phyloP scores from a whole-genome alignment of 2,329 filamentous ascomycete genomes.

The Penicillium sp. region DNA sequence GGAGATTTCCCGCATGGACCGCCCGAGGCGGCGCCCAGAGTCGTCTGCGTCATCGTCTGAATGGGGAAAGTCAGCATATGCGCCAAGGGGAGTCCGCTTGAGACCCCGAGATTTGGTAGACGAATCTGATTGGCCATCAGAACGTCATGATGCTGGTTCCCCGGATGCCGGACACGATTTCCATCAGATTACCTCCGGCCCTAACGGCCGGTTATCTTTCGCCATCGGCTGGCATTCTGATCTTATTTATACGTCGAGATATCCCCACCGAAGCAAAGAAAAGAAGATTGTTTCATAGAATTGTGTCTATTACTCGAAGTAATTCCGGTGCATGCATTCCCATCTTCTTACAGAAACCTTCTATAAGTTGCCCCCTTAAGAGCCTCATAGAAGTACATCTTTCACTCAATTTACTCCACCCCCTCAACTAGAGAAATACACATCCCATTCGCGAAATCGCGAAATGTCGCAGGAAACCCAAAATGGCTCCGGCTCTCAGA shows the following conservation, averaged over 20 bases:
- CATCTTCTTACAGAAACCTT: constrained; percentile 31
- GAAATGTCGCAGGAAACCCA: constrained; percentile 22
- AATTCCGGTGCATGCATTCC: constrained; percentile 32
- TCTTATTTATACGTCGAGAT: constrained; percentile 18
- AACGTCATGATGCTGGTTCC: constrained; percentile 3
- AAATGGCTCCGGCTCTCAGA: constrained; percentile 9
- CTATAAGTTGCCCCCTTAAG: constrained; percentile 34
- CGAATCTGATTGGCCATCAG: constrained; percentile 9
- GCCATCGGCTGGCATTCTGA: constrained; percentile 11
- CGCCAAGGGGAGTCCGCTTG: constrained; percentile 18
- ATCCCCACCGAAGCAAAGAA: constrained; percentile 5
- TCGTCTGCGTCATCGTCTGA: constrained; percentile 23
- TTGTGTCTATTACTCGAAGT: constrained; percentile 6
- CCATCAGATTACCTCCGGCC: constrained; percentile 5
- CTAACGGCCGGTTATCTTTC: constrained; percentile 3
- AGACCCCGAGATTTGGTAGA: constrained; percentile 9
- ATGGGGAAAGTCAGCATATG: background rate
- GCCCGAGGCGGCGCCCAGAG: constrained; percentile 19
- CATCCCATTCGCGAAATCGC: constrained; percentile 4
- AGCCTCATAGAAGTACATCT: constrained; percentile 14
- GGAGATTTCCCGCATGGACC: constrained; percentile 6
- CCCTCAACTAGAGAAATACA: constrained; percentile 3
- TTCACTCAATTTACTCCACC: background rate
- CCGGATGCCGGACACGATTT: constrained; percentile 9
- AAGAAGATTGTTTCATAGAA: background rate